A percentile compares a stretch with the other conserved stretches of the same genome.
These are phyloP conservation scores for Trichothecium sympodiale DNA, from an alignment of 2,329 filamentous ascomycete species.

Conservation along the genomic window DNA sequence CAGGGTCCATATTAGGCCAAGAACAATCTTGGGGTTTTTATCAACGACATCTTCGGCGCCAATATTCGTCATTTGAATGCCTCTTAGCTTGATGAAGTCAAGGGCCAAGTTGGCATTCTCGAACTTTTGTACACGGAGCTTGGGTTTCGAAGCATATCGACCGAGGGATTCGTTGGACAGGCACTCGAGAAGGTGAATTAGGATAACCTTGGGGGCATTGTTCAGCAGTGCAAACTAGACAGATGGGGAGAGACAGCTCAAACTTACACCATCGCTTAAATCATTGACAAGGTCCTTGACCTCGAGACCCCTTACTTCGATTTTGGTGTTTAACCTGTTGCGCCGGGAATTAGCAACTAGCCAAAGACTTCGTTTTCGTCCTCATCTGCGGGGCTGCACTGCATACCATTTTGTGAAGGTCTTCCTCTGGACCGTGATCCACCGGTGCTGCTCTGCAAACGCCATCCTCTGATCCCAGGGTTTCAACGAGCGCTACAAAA, in stretches of 20 bases:
- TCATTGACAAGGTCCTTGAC: constrained; percentile 83
- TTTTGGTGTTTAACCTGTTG: constrained; percentile 88
- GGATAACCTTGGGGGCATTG: constrained; percentile 53
- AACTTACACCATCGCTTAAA: constrained; percentile 82
- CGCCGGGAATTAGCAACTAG: constrained; percentile 3
- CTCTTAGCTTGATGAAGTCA: constrained; percentile 80
- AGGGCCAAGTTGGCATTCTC: constrained; percentile 96
- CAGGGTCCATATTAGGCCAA: constrained; percentile 95
- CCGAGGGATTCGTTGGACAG: constrained; percentile 90
- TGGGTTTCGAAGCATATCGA: constrained; percentile 91
- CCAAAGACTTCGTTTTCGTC: not conserved
- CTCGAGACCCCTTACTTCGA: constrained; percentile 64
- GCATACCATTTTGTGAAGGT: constrained; percentile 88
- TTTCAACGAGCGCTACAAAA: too few species aligned
- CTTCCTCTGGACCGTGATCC: constrained; percentile 86
- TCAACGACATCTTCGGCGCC: constrained; percentile 97
- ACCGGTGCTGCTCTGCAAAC: constrained; percentile 52
- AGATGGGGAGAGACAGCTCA: not conserved
- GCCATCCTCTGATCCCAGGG: constrained; percentile 39
- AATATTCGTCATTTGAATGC: constrained; percentile 97
- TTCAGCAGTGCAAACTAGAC: not conserved
- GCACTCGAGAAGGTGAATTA: constrained; percentile 95
- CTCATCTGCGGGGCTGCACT: not conserved
- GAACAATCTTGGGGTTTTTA: constrained; percentile 93
- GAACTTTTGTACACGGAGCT: constrained; percentile 90